Conservation (phyloP, 768 basidiomycete genomes). For the Hericium alpestre region DNA sequence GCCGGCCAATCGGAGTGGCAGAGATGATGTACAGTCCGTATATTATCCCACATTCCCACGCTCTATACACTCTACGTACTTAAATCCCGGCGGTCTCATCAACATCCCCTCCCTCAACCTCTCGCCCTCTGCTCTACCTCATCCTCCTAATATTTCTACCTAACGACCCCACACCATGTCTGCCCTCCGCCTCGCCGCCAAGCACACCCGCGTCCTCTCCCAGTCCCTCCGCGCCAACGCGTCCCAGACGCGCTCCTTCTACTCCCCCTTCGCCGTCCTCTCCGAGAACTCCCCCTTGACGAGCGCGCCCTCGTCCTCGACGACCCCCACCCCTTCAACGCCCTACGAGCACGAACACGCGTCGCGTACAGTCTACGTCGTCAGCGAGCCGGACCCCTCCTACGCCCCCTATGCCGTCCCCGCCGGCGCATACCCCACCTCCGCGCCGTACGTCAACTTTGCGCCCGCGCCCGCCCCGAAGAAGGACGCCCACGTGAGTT, state of each 20-base stretch:
- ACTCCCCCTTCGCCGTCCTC: constrained; percentile 53
- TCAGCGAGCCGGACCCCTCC: constrained; percentile 59
- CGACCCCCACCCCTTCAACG: constrained; percentile 13
- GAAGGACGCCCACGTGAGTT: constrained; percentile 24
- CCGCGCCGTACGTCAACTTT: constrained; percentile 31
- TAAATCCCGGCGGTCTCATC: not conserved
- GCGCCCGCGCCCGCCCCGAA: constrained; percentile 30
- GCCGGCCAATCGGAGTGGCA: constrained; percentile 10
- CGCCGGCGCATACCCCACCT: constrained; percentile 42
- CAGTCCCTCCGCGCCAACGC: constrained; percentile 13
- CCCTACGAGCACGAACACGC: constrained; percentile 58
- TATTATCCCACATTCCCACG: constrained; percentile 2
- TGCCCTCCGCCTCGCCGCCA: constrained; percentile 17
- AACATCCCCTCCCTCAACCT: not conserved
- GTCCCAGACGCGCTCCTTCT: constrained; percentile 40
- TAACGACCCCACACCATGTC: constrained; percentile 17
- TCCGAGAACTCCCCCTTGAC: constrained; percentile 27
- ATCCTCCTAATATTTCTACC: not conserved
- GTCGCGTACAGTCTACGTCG: constrained; percentile 52
- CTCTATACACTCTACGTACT: not conserved
- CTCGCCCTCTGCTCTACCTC: not conserved
- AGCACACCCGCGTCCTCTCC: constrained; percentile 22
- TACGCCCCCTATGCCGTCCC: constrained; percentile 59
- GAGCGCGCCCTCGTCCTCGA: constrained; percentile 14
- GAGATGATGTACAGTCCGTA: not conserved